Evolutionary conservation across 169 alveolate genomes (phyloP), one percentile per base, ranked within the genome.

Genomic region (Eimeria mitis): DNA sequence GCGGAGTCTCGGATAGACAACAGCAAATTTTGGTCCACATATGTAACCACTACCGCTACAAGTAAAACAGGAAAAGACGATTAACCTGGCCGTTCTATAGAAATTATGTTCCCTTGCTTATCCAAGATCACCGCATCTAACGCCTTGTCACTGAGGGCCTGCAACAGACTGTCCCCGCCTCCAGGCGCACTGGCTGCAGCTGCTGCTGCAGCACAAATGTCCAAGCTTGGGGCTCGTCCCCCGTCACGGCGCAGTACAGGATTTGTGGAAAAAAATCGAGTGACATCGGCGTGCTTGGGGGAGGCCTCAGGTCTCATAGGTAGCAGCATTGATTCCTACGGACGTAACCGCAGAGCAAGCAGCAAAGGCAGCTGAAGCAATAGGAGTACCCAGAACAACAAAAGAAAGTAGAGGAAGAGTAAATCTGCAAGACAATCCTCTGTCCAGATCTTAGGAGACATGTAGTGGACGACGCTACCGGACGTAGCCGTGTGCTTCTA

Each of bases 1-100:
- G 4, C 31, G 79, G 49, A 37, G 9, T 40, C 28, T 37, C 54
- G 34, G 16, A 21, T 6, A 54, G 54, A 40, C 13, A 40, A 16
- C 52, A 73, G 54, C 28, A 16, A 9, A 21, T 73, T 0, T 19
- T 1, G 83, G 56, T 19, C 34, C 83, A 19, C 83, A 19, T 21
- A 40, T 16, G 13, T 34, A 73, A 19, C 5, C 40, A 16, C 34
- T 73, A 21, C 83, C 40, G 83, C 52, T 73, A 8, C 49, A 70
- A 14, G 49, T 14, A 70, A 7, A 1, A 37, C 28, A 44, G 28
- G 78, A 59, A 40, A n/a, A 70, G 7, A 21, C 89, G 13, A 9
- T 56, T 49, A 28, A 95, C 96, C 96, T 56, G 96, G 96, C 52
- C 96, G 76, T 42, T 85, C 96, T 9, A 95, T 84, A 1, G 96